Evolutionary conservation across 805 yeast species (phyloP), one percentile per base, ranked within the genome.

Genomic region (Starmerella gropengiesseri): DNA sequence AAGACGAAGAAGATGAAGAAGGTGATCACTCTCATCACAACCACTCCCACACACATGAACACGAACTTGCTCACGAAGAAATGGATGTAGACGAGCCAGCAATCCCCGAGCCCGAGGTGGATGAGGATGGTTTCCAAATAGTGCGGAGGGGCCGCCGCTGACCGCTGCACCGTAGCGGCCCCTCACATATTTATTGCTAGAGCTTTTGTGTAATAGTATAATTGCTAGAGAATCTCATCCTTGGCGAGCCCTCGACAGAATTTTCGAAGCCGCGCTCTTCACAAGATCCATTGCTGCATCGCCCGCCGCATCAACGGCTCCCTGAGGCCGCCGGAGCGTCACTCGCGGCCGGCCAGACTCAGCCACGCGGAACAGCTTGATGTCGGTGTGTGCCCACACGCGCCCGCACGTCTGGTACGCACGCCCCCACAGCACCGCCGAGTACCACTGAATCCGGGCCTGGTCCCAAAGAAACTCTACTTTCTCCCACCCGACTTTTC

Each of bases 111-210:
- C 94, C 94, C 2, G 58, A 81, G 8, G 70, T 89, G 7, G 97
- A 89, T 58, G 97, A 89, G 26, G 97, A 89, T 58, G 98, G 97
- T 1, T 89, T 89, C 57, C 91, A 86, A 54, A 62, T 85, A 54
- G 96, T 89, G 25, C 18, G 41, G 25, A 43, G 31, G 32, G 9
- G 17, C 27, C 23, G 37, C 14, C 37, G 28, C 16, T 20, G 8
- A n/a, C 5, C 7, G 34, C 16, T 31, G 12, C 34, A 13, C 16
- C 13, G 20, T 14, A 8, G 13, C 22, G 28, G 3, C n/a, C 37
- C 14, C 37, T 7, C 28, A 16, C 4, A 4, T 34, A 16, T 23
- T 34, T 34, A 23, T 34, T 34, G 11, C 17, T 29, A 12, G 6
- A 32, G 5, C 6, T 20, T 12, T 14, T 32, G 37, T 5, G 11